Percentiles rank a stretch among this genome's conserved stretches.
Evolutionary conservation across 1,284 basidiomycete species (phyloP).

Genomic region (Rhizoctonia solani): DNA sequence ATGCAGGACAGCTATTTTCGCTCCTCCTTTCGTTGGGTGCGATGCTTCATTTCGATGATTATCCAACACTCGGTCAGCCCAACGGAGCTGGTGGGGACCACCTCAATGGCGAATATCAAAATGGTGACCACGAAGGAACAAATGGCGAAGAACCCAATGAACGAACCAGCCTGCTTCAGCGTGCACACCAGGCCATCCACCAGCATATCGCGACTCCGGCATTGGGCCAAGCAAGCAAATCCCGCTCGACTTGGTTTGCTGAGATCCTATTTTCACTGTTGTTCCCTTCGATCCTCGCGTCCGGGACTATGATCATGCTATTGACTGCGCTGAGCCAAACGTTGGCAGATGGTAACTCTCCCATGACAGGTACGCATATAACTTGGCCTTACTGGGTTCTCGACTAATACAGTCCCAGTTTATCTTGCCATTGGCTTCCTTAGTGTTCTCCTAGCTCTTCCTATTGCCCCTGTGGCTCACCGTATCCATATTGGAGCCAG

Average conservation of each 20-base stretch:
- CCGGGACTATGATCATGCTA: conserved; percentile 57
- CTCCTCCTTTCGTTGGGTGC: conserved; percentile 54
- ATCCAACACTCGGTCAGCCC: not conserved
- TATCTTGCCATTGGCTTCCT: conserved; percentile 55
- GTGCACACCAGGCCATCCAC: conserved; percentile 42
- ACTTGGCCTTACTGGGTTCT: not conserved
- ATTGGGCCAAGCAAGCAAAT: not conserved
- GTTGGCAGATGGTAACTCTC: conserved; percentile 64
- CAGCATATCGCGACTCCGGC: too few relatives aligned
- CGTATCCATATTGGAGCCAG: conserved; percentile 57
- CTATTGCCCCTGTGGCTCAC: conserved; percentile 64
- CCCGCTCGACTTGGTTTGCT: conserved; percentile 54
- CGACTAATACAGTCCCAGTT: conserved; percentile 48
- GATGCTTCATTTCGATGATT: conserved; percentile 10
- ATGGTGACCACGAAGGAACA: conserved; percentile 13
- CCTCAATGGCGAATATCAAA: too few relatives aligned
- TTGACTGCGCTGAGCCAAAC: conserved; percentile 61
- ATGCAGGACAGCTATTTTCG: conserved; percentile 55
- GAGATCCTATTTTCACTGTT: conserved; percentile 63
- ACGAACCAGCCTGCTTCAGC: conserved; percentile 28
- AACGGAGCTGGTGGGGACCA: too few relatives aligned
- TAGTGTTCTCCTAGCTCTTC: conserved; percentile 58
- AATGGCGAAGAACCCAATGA: conserved; percentile 33
- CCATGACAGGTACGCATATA: conserved; percentile 50
- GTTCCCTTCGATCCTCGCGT: conserved; percentile 60